These are phyloP conservation scores for Thermochaetoides dissita DNA, from an alignment of 2,329 filamentous ascomycete species.

Conservation along the genomic window DNA sequence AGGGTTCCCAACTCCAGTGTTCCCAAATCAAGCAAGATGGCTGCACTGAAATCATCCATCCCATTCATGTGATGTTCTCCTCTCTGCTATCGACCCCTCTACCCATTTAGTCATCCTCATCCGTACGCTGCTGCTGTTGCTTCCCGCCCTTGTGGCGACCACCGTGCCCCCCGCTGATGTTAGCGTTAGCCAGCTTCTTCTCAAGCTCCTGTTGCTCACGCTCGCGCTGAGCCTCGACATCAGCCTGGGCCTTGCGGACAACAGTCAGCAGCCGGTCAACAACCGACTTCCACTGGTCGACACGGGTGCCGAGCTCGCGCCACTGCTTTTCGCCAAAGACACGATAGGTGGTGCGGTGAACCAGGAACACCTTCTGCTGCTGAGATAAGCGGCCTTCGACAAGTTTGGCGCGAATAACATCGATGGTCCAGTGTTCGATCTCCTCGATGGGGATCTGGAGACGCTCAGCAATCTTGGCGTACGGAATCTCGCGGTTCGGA, in stretches of 20 bases:
- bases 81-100: too few species aligned
- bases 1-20: slow-evolving; percentile 7
- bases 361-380: slow-evolving; percentile 80
- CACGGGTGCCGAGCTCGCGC: slow-evolving; percentile 77
- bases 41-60: slow-evolving; percentile 2
- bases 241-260: slow-evolving; percentile 66
- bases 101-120: slow-evolving; percentile 39
- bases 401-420: slow-evolving; percentile 87
- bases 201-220: slow-evolving; percentile 60
- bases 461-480: slow-evolving; percentile 68
- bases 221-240: slow-evolving; percentile 64
- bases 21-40: slow-evolving; percentile 6
- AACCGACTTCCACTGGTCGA: slow-evolving; percentile 83
- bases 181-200: slow-evolving; percentile 42
- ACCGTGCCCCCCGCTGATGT: slow-evolving; percentile 19
- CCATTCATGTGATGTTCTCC: background rate
- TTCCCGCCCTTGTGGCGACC: slow-evolving; percentile 18
- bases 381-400: slow-evolving; percentile 95
- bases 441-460: slow-evolving; percentile 72
- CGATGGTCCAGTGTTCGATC: slow-evolving; percentile 97
- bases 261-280: slow-evolving; percentile 66
- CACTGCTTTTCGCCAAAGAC: slow-evolving; percentile 98
- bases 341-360: slow-evolving; percentile 91
- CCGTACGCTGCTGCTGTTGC: slow-evolving; percentile 25
- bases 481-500: slow-evolving; percentile 75